Evolutionary conservation across 2,329 filamentous ascomycete genomes (phyloP).

Genomic region (Stagonosporopsis vannaccii): DNA sequence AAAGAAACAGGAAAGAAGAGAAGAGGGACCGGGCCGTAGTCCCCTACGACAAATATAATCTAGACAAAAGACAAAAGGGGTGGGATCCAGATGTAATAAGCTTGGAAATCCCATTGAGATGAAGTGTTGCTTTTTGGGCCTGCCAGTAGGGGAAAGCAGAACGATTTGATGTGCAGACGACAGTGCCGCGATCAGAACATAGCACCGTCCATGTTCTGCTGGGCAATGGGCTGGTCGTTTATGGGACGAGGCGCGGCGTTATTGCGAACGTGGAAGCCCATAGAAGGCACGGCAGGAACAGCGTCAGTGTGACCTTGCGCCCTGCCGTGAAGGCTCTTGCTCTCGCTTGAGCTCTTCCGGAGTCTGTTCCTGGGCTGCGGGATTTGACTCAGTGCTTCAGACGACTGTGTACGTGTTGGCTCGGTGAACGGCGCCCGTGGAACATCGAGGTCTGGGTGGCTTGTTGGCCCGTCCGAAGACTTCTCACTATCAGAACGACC

Average conservation of each 20-base stretch:
- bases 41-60: constrained; percentile 24
- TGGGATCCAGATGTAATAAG: background rate
- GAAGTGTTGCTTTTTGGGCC: background rate
- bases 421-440: constrained; percentile 43
- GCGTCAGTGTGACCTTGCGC: constrained; percentile 40
- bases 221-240: constrained; percentile 26
- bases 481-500: constrained; percentile 48
- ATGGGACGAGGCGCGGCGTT: constrained; percentile 42
- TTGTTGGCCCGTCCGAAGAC: constrained; percentile 46
- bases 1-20: constrained; percentile 19
- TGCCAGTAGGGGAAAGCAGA: background rate
- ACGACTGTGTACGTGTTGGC: constrained; percentile 52
- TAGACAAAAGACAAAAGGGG: constrained; percentile 20
- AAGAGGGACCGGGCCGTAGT: constrained; percentile 21
- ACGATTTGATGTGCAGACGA: background rate
- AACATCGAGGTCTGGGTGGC: constrained; percentile 44
- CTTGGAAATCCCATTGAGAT: background rate
- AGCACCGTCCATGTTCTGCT: constrained; percentile 44
- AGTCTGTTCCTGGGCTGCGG: constrained; percentile 49
- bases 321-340: constrained; percentile 55
- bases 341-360: constrained; percentile 60
- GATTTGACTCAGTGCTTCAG: constrained; percentile 47
- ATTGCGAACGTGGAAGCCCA: constrained; percentile 35
- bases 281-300: constrained; percentile 41
- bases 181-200: constrained; percentile 39